Evolutionary conservation across 306 rosid genomes (phyloP), one percentile per base, ranked within the genome.

Genomic region (Cyclanthera cordifolia): DNA sequence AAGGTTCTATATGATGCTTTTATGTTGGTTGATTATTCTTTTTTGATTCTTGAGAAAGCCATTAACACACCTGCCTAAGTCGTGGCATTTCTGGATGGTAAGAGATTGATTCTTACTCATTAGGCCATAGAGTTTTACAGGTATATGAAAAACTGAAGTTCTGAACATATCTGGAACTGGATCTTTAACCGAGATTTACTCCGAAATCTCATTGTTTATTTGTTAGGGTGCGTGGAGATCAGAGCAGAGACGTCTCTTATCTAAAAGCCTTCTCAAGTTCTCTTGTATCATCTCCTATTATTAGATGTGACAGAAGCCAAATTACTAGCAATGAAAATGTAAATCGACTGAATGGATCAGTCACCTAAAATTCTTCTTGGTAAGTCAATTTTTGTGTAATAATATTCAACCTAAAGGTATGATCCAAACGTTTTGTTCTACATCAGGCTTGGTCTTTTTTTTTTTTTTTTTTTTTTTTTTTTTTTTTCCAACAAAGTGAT

Each of bases 1-100:
- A 81, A 84, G 79, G 81, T 87, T 81, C 65, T 91, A 20, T 84
- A 72, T 73, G 96, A 91, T 82, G 86, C 80, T 55, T 43, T 87
- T 51, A 72, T 91, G 76, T 78, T 89, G 82, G 95, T 30, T 30
- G 97, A 87, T 7, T 91, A 87, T 75, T 79, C 95, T 55, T 87
- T 79, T 78, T 75, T 85, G 30, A 75, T 75, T 66, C 75, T 75
- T 28, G 80, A 69, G 73, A 78, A 64, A 74, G 70, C 69, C 15
- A 37, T 52, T 32, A 24, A 63, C 57, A 1, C 60, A 65, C 77
- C 82, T 73, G 61, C 75, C 43, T 75, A 79, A 55, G 60, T 9
- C 78, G 37, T 74, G 63, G 70, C 67, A 76, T 55, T 72, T 59
- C 83, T 84, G 67, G 69, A 84, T 65, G 72, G 85, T 75, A 79